Percentiles rank a stretch among this genome's conserved stretches.
These are phyloP conservation scores for Russula foetens DNA, from an alignment of 768 basidiomycete species.

Conservation along the genomic window DNA sequence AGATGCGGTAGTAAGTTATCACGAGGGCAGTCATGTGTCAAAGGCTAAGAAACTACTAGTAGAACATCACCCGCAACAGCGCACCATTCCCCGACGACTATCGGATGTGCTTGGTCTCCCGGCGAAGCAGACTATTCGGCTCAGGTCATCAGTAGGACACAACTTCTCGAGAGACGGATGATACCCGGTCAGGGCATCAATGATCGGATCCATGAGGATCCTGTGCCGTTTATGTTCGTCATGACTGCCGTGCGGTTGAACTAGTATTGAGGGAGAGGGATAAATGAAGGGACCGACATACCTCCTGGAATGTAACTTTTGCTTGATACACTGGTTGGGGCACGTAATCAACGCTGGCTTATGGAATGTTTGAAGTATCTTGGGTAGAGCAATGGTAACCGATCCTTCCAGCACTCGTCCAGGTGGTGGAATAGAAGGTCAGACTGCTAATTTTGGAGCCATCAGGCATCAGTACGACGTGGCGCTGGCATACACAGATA, in stretches of 20 bases:
- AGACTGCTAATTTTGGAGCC: neutral
- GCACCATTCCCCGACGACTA: neutral
- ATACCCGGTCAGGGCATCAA: neutral
- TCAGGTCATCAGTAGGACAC: neutral
- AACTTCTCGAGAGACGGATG: neutral
- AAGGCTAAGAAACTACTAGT: conserved; percentile 26
- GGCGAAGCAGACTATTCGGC: neutral
- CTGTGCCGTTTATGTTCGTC: neutral
- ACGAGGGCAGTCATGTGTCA: too few relatives aligned
- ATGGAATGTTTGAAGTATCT: neutral
- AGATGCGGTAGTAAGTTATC: too few relatives aligned
- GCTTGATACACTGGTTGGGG: neutral
- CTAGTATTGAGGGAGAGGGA: neutral
- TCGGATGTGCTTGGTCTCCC: neutral
- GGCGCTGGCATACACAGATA: neutral
- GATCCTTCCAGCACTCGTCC: neutral
- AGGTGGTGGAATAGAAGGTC: neutral
- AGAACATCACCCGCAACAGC: conserved; percentile 35
- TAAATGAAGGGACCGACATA: neutral
- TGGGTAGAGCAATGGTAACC: neutral
- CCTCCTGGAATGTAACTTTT: neutral
- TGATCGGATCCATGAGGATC: neutral
- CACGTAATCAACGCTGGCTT: neutral
- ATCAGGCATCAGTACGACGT: neutral
- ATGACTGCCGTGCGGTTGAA: neutral